phyloP scores from a whole-genome alignment of 371 early-diverging fungal genomes.

The Zychaea mexicana region DNA sequence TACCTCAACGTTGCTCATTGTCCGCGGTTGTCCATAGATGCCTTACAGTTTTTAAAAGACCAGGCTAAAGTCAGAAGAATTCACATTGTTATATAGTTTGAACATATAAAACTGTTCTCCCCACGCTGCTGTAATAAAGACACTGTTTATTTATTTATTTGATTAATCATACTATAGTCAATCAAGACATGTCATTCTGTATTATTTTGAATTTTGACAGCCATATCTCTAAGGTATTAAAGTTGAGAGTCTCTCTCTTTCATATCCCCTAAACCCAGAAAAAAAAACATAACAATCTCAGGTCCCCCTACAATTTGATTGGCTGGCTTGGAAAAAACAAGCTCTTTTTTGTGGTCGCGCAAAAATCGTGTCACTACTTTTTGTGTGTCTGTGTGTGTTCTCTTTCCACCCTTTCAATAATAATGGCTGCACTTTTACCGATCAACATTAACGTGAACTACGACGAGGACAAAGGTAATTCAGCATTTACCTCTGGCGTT shows the following conservation, averaged over 20 bases:
- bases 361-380: neutral
- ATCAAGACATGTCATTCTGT: no score
- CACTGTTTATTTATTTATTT: no score
- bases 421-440: slow-evolving; percentile 44
- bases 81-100: neutral
- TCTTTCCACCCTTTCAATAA: neutral
- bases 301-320: neutral
- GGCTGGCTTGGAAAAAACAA: neutral
- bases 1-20: neutral
- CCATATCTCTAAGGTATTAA: no score
- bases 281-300: no score
- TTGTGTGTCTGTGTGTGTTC: neutral
- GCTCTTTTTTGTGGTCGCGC: neutral
- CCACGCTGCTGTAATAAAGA: no score
- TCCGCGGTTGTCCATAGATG: neutral
- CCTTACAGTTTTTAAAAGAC: neutral
- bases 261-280: no score
- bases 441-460: slow-evolving; percentile 32
- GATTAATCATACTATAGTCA: no score
- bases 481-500: neutral
- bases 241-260: no score
- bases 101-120: no score
- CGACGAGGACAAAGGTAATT: slow-evolving; percentile 37
- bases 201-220: no score
- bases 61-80: neutral